Base-by-base conservation (phyloP, 768 basidiomycete species). In the Gymnopilus junonius region DNA sequence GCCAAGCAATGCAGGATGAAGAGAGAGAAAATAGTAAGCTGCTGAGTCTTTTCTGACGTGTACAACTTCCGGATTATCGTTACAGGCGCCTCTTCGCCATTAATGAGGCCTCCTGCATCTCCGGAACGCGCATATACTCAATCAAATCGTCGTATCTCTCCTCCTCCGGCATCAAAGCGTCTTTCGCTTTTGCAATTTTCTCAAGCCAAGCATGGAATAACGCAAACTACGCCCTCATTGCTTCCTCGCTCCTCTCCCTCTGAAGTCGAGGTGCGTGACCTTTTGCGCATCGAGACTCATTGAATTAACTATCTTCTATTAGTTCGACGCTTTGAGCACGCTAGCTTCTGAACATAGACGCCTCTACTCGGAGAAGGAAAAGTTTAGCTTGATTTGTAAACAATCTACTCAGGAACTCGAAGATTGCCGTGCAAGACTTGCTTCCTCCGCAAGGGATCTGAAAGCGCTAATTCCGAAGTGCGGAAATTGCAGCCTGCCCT, bases 61-160 rank as follows among this genome's bases (percentile, higher is more conserved):
- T 10, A 1, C 1, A 7, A 8, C 3, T 21, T 8, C 12, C 40
- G 37, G 29, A 58, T 42, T 12, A 46, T 8, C 17, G 17, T n/a
- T 56, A 5, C 51, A 68, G 67, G 42, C n/a, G 35, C 23, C 15
- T 68, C 69, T 54, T 67, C 64, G 8, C 68, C 68, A 3, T 32
- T 25, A 2, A 54, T 58, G 8, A 23, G 25, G 48, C 56, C 65
- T 2, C 50, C 54, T 34, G 55, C 31, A n/a, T 67, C 66, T 53
- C 66, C 66, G 4, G 67, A 70, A 27, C 63, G 62, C 64, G 71
- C 69, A 72, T 72, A 70, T 72, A 70, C 64, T 56, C 71, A 65
- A 31, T 50, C 57, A 37, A 67, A 64, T 31, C 56, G 57, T 1
- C 62, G 40, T 21, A 57, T 55, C 20, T 39, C 61, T 37, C 54